Conservation (phyloP, 495 filamentous ascomycete species). For the Echria macrotheca region DNA sequence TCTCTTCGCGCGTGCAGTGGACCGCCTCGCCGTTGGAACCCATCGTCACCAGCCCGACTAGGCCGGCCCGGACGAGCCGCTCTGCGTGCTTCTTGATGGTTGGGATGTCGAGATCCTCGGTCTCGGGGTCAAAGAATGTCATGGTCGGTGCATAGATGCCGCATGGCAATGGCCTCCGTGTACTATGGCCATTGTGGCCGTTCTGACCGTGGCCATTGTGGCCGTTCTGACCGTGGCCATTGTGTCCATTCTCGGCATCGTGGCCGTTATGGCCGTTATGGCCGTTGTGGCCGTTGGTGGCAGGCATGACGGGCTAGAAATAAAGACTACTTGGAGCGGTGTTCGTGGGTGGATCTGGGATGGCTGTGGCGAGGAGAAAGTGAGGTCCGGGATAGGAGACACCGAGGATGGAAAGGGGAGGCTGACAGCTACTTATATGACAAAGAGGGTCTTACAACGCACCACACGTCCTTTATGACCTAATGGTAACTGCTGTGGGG, state of each 20-base stretch:
- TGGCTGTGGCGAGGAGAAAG: background rate
- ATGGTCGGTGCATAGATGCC: constrained; percentile 88
- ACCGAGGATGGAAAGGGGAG: constrained; percentile 7
- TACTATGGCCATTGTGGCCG: constrained; percentile 28
- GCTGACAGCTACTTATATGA: constrained; percentile 27
- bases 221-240: background rate
- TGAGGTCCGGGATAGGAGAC: constrained; percentile 5
- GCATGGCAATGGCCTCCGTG: constrained; percentile 62
- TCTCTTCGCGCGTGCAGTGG: constrained; percentile 71
- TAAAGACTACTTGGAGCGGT: background rate
- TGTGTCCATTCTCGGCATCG: background rate
- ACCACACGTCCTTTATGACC: constrained; percentile 28
- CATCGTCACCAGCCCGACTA: constrained; percentile 81
- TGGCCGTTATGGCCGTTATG: background rate
- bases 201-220: background rate
- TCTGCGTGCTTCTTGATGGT: constrained; percentile 74
- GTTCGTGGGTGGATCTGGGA: background rate
- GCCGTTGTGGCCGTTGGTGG: constrained; percentile 25
- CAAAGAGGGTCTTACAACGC: constrained; percentile 9
- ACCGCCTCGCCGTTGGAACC: constrained; percentile 88
- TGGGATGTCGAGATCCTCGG: constrained; percentile 76
- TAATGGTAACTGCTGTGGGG: constrained; percentile 29
- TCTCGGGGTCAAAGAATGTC: constrained; percentile 80
- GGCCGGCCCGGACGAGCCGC: constrained; percentile 73
- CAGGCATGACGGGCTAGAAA: constrained; percentile 27